Evolutionary conservation across 805 yeast species (phyloP), one percentile per base, ranked within the genome.

Genomic region (Ogataea paraovalis): DNA sequence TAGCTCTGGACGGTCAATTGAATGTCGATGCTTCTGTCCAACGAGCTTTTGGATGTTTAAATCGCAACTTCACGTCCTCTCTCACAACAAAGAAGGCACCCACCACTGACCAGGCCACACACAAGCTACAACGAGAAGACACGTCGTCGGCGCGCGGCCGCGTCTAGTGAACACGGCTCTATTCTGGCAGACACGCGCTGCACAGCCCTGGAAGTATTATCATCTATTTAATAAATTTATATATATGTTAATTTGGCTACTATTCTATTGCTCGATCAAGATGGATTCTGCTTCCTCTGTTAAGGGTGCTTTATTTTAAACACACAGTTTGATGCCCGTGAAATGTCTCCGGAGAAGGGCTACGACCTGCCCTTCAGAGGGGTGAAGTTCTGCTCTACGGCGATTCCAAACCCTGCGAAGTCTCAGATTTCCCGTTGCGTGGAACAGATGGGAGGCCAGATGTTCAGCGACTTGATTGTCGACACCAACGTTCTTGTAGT

Each of bases 401-500:
- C 81, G 3, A 63, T 82, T 27, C 64, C 68, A 3, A 59, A 71
- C 9, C 60, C 65, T 2, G 59, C 65, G 30, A 70, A 79, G 52
- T 68, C 71, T 21, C 72, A 68, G 14, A 57, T 82, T 23, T 69
- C 74, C 2, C 60, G 65, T 9, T 74, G 74, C 57, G 72, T 84
- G 47, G 60, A 66, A 23, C 67, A 73, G 8, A 69, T 85, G 61
- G 92, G 91, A 7, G 91, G 90, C 1, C 58, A 56, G 9, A 78
- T 73, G 53, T 71, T 74, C 48, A 72, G 72, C 38, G 83, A 83
- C 56, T 64, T 85, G 53, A 79, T 83, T 70, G 76, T 80, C 42
- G 82, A 80, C 59, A 83, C 79, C 2, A 73, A 76, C 45, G 76
- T 77, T 37, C 63, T 85, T 22, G 70, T 85, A 4, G 82, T 83